Evolutionary conservation across 1,284 basidiomycete genomes (phyloP).

Genomic region (Cryptococcus sp.): DNA sequence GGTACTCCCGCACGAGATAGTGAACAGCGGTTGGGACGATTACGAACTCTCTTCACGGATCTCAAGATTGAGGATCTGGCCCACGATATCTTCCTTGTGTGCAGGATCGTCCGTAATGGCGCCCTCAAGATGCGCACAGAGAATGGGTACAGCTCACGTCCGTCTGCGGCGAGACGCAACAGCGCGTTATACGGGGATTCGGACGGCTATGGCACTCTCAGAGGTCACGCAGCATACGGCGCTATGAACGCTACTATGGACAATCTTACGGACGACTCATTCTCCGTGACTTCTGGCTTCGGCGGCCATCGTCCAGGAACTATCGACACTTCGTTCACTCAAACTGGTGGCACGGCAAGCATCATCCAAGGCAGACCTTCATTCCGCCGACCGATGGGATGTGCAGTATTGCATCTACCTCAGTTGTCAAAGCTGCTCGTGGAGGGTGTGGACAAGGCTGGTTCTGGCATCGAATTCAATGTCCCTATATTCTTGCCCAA

Average conservation of each 20-base stretch:
- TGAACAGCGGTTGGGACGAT: conserved; percentile 55
- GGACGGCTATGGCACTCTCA: conserved; percentile 3
- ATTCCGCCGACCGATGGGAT: conserved; percentile 87
- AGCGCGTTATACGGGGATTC: conserved; percentile 18
- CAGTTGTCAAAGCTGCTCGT: conserved; percentile 63
- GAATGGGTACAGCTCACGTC: conserved; percentile 6
- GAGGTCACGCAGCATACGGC: conserved; percentile 6
- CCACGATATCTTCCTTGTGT: conserved; percentile 81
- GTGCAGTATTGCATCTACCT: conserved; percentile 84
- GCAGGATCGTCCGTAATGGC: conserved; percentile 86
- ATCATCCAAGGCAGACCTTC: conserved; percentile 26
- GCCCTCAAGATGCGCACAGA: conserved; percentile 66
- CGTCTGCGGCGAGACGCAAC: conserved; percentile 4
- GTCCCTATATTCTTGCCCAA: conserved; percentile 88
- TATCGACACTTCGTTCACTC: conserved; percentile 26
- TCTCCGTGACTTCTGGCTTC: conserved; percentile 47
- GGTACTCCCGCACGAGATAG: conserved; percentile 79
- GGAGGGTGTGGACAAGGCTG: conserved; percentile 60
- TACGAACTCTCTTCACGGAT: conserved; percentile 86
- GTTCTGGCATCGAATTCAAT: conserved; percentile 70
- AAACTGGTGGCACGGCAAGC: conserved; percentile 11
- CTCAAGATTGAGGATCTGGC: conserved; percentile 81
- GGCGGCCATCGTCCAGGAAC: conserved; percentile 36
- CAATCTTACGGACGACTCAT: conserved; percentile 46
- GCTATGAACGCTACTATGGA: conserved; percentile 31